These are phyloP conservation scores for Lepidium aucheri DNA, from an alignment of 345 rosid genomes.

Conservation along the genomic window DNA sequence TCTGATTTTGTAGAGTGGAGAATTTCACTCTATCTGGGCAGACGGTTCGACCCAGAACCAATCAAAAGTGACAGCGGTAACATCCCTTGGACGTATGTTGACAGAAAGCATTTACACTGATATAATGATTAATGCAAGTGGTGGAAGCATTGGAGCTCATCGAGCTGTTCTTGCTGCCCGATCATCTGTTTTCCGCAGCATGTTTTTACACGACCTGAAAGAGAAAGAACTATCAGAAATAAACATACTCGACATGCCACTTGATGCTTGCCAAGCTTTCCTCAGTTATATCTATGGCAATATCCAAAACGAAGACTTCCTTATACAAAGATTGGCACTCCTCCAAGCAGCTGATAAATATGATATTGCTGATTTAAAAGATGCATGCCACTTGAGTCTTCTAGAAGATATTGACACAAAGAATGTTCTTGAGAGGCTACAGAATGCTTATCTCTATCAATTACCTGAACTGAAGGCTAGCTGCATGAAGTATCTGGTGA, in stretches of 20 bases:
- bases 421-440: slow-evolving; percentile 90
- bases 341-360: slow-evolving; percentile 87
- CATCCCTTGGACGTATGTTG: slow-evolving; percentile 72
- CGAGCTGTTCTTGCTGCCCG: slow-evolving; percentile 85
- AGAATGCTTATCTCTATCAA: slow-evolving; percentile 54
- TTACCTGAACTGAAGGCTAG: slow-evolving; percentile 62
- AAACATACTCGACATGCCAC: slow-evolving; percentile 70
- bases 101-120: slow-evolving; percentile 79
- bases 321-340: slow-evolving; percentile 61
- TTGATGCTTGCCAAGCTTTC: slow-evolving; percentile 73
- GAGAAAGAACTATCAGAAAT: slow-evolving; percentile 78
- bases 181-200: slow-evolving; percentile 84
- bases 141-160: slow-evolving; percentile 85
- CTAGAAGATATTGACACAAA: slow-evolving; percentile 71
- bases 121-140: slow-evolving; percentile 58
- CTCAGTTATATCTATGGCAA: slow-evolving; percentile 76
- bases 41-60: slow-evolving; percentile 40
- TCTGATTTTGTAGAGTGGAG: slow-evolving; percentile 49
- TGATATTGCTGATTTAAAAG: slow-evolving; percentile 66
- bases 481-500: slow-evolving; percentile 87
- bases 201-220: slow-evolving; percentile 82
- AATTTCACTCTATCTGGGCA: slow-evolving; percentile 70
- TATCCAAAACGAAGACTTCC: slow-evolving; percentile 61
- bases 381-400: slow-evolving; percentile 79
- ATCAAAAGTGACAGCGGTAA: slow-evolving; percentile 52